Conservation (phyloP, 2,329 filamentous ascomycete genomes). For the Ophiocordyceps camponoti-saundersi region DNA sequence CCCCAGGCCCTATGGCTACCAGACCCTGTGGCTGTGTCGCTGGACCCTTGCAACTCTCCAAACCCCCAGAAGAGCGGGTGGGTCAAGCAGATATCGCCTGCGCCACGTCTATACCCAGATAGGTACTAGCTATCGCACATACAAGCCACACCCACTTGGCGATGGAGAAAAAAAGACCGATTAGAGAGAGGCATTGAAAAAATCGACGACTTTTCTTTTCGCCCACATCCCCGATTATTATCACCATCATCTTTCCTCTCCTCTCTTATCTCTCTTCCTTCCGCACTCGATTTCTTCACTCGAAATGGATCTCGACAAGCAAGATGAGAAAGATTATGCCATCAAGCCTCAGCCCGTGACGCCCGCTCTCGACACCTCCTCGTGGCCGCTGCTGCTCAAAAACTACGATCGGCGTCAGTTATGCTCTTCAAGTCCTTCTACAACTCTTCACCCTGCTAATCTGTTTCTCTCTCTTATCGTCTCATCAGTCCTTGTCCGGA, state of each 20-base stretch:
- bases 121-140: background rate
- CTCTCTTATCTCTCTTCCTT: background rate
- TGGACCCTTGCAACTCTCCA: background rate
- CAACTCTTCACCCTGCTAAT: background rate
- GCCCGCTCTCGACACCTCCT: slow-evolving; percentile 67
- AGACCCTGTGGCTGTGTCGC: too few relatives aligned
- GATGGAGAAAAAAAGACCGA: background rate
- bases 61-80: background rate
- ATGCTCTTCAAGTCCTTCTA: too few relatives aligned
- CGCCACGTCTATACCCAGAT: background rate
- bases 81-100: background rate
- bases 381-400: slow-evolving; percentile 87
- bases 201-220: background rate
- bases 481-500: slow-evolving; percentile 64
- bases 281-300: slow-evolving; percentile 9
- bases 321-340: slow-evolving; percentile 49
- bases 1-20: too few relatives aligned
- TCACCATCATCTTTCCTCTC: background rate
- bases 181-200: background rate
- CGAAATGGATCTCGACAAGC: slow-evolving; percentile 29
- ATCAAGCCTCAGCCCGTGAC: slow-evolving; percentile 84
- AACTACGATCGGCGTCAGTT: slow-evolving; percentile 81
- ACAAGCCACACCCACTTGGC: background rate
- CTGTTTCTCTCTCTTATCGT: background rate
- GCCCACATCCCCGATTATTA: background rate